These are phyloP conservation scores for Phytophthora pisi DNA, from an alignment of 352 stramenopile genomes.

Conservation along the genomic window DNA sequence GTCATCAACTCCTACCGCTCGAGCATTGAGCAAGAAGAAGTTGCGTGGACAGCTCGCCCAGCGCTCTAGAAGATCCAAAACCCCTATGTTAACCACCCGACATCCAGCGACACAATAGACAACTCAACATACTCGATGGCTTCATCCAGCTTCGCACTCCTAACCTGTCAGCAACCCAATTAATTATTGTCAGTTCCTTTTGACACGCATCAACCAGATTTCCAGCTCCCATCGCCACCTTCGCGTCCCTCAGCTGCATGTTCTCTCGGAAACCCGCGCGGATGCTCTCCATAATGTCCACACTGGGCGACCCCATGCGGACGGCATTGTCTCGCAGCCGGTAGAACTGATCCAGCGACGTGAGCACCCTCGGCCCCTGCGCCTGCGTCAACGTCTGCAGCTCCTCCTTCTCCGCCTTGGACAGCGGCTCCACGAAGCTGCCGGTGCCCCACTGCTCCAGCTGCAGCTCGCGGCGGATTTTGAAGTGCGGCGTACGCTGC, in stretches of 20 bases:
- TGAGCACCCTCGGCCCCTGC: slow-evolving; percentile 30
- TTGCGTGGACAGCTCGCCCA: slow-evolving; percentile 73
- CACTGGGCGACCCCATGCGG: slow-evolving; percentile 21
- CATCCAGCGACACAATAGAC: neutral
- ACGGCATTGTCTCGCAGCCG: slow-evolving; percentile 50
- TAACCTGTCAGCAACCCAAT: slow-evolving; percentile 29
- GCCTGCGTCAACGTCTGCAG: slow-evolving; percentile 7
- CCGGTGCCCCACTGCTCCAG: slow-evolving; percentile 74
- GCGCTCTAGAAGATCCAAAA: slow-evolving; percentile 36
- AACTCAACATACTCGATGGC: slow-evolving; percentile 54
- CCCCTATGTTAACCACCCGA: slow-evolving; percentile 7
- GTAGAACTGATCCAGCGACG: slow-evolving; percentile 51
- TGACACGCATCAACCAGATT: neutral
- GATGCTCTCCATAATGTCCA: slow-evolving; percentile 50
- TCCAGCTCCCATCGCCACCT: slow-evolving; percentile 30
- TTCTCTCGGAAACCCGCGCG: slow-evolving; percentile 54
- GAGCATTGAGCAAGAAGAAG: slow-evolving; percentile 71
- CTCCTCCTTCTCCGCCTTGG: slow-evolving; percentile 8
- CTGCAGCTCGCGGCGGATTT: slow-evolving; percentile 53
- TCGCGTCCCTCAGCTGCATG: slow-evolving; percentile 36
- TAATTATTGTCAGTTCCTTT: slow-evolving; percentile 6
- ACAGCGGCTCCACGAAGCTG: slow-evolving; percentile 43
- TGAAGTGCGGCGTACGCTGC: slow-evolving; percentile 63
- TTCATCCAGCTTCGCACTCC: slow-evolving; percentile 64
- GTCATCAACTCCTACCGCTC: slow-evolving; percentile 47